Conservation (phyloP, 2,329 filamentous ascomycete genomes). For the Rhinocladiella mackenziei region DNA sequence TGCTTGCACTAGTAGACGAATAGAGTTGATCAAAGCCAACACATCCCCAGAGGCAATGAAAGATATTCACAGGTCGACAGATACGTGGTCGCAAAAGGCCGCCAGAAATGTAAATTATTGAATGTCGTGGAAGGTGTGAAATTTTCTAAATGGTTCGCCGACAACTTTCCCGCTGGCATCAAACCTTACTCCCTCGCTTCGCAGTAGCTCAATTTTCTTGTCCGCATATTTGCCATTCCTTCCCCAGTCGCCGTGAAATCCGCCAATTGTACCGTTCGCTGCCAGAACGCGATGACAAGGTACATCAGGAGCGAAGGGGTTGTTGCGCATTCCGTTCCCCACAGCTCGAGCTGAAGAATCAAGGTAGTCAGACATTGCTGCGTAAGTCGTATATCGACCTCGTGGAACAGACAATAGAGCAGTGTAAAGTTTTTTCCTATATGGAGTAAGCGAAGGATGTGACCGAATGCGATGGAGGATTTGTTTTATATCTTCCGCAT, state of each 20-base stretch:
- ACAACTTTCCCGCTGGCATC: slow-evolving; percentile 42
- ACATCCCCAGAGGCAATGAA: too few species aligned
- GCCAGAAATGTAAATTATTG: neutral
- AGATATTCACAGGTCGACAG: too few species aligned
- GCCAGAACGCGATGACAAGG: slow-evolving; percentile 80
- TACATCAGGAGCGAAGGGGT: slow-evolving; percentile 77
- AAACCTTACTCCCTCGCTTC: slow-evolving; percentile 44
- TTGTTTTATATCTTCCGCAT: slow-evolving; percentile 9
- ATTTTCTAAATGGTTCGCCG: slow-evolving; percentile 32
- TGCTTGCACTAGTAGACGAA: too few species aligned
- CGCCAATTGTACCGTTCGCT: slow-evolving; percentile 58
- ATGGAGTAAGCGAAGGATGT: slow-evolving; percentile 48
- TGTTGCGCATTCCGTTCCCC: slow-evolving; percentile 69
- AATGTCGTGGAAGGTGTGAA: slow-evolving; percentile 15
- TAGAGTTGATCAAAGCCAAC: too few species aligned
- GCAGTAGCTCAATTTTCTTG: slow-evolving; percentile 41
- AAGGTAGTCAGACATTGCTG: slow-evolving; percentile 63
- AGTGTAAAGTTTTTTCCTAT: slow-evolving; percentile 58
- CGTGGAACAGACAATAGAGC: slow-evolving; percentile 72
- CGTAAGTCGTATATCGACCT: slow-evolving; percentile 75
- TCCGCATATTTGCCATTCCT: slow-evolving; percentile 42
- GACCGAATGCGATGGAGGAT: slow-evolving; percentile 41
- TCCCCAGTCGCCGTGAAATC: slow-evolving; percentile 50
- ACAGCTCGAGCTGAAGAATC: slow-evolving; percentile 70
- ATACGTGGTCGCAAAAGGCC: neutral